Conservation (phyloP, 441 rosid genomes). For the Codiaeum variegatum region DNA sequence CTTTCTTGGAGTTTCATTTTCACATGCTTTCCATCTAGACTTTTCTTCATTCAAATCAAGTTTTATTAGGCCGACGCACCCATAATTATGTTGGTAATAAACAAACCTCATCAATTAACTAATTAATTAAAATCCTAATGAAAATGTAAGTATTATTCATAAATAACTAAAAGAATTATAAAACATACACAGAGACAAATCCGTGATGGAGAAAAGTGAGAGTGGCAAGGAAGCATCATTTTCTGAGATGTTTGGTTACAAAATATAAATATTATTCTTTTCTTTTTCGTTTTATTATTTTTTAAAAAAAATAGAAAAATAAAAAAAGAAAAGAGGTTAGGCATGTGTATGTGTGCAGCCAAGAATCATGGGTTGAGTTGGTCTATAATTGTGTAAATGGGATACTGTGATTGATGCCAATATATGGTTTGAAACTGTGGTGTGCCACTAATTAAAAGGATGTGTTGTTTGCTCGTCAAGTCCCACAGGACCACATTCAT, state of each 20-base stretch:
- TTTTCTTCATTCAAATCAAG: conserved; percentile 26
- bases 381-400: conserved; percentile 36
- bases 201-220: conserved; percentile 25
- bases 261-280: conserved; percentile 6
- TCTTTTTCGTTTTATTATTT: conserved; percentile 9
- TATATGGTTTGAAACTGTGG: conserved; percentile 26
- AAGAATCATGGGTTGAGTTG: conserved; percentile 41
- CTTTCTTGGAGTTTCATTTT: conserved; percentile 13
- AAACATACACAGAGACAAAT: too few relatives aligned
- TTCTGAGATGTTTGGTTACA: conserved; percentile 26
- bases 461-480: conserved; percentile 27
- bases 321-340: conserved; percentile 19
- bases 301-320: too few relatives aligned
- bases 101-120: too few relatives aligned
- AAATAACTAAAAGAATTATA: too few relatives aligned
- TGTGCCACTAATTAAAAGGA: conserved; percentile 12
- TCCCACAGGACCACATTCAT: conserved; percentile 23
- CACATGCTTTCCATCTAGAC: conserved; percentile 35
- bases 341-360: conserved; percentile 42
- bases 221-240: conserved; percentile 33
- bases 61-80: too few relatives aligned
- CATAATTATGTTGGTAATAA: conserved; percentile 28
- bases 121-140: neutral
- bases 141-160: neutral
- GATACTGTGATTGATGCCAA: conserved; percentile 35